Base-by-base conservation (phyloP, 2,329 filamentous ascomycete species). In the Cladophialophora chaetospira region DNA sequence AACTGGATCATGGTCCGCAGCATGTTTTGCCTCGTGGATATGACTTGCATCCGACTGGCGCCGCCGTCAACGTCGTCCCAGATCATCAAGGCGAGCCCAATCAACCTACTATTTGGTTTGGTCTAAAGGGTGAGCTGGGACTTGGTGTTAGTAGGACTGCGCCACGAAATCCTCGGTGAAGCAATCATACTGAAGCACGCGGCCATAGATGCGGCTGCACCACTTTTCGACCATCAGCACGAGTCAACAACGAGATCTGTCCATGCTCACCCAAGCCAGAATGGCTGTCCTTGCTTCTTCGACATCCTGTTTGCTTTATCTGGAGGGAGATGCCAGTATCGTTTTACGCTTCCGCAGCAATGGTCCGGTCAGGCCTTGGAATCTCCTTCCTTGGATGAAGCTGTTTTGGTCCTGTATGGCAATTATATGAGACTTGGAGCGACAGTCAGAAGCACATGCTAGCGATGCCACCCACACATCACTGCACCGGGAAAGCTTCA, bases 31-130 rank as follows among this genome's bases (percentile, higher is more conserved):
- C 49, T 54, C 17, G 56, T 49, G 9, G 56, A 31, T 45, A 61
- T 61, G 21, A 55, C 51, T 33, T 61, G 58, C 58, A 61, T 61
- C 6, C 58, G 52, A 28, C 57, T 60, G 23, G n/a, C 33, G n/a
- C 15, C 17, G 31, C 21, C 11, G 40, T 53, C 19, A 53, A 21
- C 4, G 19, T 26, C 26, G 26, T 21, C 13, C 9, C n/a, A 5
- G 4, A 10, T n/a, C 25, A 9, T 43, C 3, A 23, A n/a, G 9
- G 19, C 8, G 4, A 15, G 29, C 5, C 10, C 5, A 25, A 33
- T 13, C 17, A 35, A 40, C 49, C 43, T 53, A 60, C 57, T 61
- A 61, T 58, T 61, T 61, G 6, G 58, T 61, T 36, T 61, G 58
- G 17, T 61, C 58, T 10, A 61, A 35, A 15, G 58, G 58, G 38